Conservation (phyloP, 768 basidiomycete species). For the Agrocybe pediades region DNA sequence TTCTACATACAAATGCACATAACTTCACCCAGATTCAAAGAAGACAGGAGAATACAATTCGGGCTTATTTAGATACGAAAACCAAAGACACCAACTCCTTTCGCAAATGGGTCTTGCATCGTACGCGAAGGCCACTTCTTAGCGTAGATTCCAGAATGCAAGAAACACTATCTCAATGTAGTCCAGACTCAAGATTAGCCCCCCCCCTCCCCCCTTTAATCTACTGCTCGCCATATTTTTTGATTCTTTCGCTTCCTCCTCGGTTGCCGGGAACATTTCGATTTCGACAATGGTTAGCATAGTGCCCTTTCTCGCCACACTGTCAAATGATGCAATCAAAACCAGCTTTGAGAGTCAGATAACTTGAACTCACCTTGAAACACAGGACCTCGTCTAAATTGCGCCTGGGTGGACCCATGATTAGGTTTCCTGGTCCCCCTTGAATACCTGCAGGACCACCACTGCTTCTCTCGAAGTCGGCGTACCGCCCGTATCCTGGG, state of each 20-base stretch:
- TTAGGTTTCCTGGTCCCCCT: conserved; percentile 23
- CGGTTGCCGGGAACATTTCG: conserved; percentile 89
- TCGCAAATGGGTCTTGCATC: no score
- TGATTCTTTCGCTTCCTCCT: conserved; percentile 72
- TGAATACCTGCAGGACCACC: conserved; percentile 33
- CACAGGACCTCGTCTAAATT: conserved; percentile 85
- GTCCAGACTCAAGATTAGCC: no score
- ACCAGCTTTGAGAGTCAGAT: background rate
- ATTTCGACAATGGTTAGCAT: conserved; percentile 92
- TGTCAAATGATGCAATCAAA: conserved; percentile 27
- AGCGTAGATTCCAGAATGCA: no score
- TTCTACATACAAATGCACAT: background rate
- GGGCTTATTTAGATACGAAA: no score
- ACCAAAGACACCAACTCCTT: no score
- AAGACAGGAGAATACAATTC: no score
- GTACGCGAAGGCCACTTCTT: no score
- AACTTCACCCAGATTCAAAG: no score
- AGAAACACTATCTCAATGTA: no score
- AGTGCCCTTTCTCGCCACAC: conserved; percentile 94
- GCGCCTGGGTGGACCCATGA: conserved; percentile 50
- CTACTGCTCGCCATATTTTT: conserved; percentile 39
- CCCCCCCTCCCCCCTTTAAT: background rate
- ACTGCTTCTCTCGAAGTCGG: conserved; percentile 65
- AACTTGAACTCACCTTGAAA: conserved; percentile 64
- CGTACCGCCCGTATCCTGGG: conserved; percentile 86